Base-by-base conservation (phyloP, 1,139 yeast genomes). In the Scheffersomyces illinoinensis region DNA sequence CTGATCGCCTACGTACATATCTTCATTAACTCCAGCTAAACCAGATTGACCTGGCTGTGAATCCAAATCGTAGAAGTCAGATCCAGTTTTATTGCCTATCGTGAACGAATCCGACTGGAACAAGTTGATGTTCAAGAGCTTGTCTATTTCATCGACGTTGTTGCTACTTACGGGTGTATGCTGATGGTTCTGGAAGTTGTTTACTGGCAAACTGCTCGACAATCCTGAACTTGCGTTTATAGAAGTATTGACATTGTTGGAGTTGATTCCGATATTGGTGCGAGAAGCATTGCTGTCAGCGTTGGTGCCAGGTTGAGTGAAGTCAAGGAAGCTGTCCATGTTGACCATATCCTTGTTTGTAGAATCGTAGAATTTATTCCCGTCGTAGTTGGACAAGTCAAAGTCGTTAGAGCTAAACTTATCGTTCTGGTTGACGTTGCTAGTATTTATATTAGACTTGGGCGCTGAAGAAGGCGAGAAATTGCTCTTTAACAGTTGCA, bases 71-170 rank as follows among this genome's bases (percentile, higher is more conserved):
- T 48, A 48, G 24, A 20, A 20, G 26, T n/a, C 19, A 20, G 51
- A 24, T n/a, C 18, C 24, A 24, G 51, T 52, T 18, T 58, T 61
- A 23, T 64, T 63, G 23, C 68, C 73, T 54, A 68, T 66, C 17
- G 66, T 68, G 57, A 70, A 75, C 52, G 67, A 60, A 50, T 77
- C 81, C 21, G 75, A 64, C 61, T 76, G 82, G 61, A 79, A 79
- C 51, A 78, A 65, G 60, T 78, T 78, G 71, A 77, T 72, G 62
- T 78, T 78, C 53, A 79, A 70, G 52, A 79, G 66, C 58, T 75
- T 75, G 59, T 79, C 84, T 47, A 79, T 77, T 58, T 79, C 83
- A 63, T 79, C 84, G n/a, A 64, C 64, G 57, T 68, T 62, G 52
- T 56, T 62, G 3, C 58, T 26, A 24, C 47, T 46, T 20, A 50